Base-by-base conservation (phyloP, 2,329 filamentous ascomycete genomes). In the Penicillium thymicola region DNA sequence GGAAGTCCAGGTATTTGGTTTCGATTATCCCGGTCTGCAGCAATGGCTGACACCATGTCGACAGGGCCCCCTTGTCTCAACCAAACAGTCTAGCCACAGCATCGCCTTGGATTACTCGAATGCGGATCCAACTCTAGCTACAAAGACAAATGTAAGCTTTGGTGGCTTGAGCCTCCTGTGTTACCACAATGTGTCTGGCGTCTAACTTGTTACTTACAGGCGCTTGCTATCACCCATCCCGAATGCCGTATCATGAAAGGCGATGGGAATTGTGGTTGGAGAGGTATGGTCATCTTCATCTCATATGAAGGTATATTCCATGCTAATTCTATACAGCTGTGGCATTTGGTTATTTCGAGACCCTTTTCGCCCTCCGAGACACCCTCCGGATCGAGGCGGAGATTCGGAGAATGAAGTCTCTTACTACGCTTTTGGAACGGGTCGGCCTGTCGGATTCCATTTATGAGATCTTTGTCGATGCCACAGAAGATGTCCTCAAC, bases 191-290 rank as follows among this genome's bases (percentile, higher is more conserved):
- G 14, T 40, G 23, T 32, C 47, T 25, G 5, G 41, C 40, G 27
- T 51, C 53, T 55, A 25, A 55, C 47, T 23, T 18, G 32, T 32
- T 45, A 16, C 18, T 30, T 16, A 51, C 65, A 96, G 92, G 83
- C 87, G 21, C 82, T 99, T 53, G 89, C 92, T 7, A 82, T 87
- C 66, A 90, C 88, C 55, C 96, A 96, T 74, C 89, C 90, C 21
- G 87, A 92, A 71, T 96, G 93, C 71, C 90, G 94, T 54, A 88
- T 88, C 11, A 86, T 96, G 72, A 87, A 89, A 74, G 93, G 94
- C 51, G 93, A 97, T 76, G 94, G 94, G 57, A 95, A 96, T 72
- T 97, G 94, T 76, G 94, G 93, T 68, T 97, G 94, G 93, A 85
- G 93, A 88, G 94, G 93, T 97, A 82, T 79, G 87, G 78, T 65